phyloP scores from a whole-genome alignment of 495 filamentous ascomycete species.

The Amphirosellinia nigrospora region DNA sequence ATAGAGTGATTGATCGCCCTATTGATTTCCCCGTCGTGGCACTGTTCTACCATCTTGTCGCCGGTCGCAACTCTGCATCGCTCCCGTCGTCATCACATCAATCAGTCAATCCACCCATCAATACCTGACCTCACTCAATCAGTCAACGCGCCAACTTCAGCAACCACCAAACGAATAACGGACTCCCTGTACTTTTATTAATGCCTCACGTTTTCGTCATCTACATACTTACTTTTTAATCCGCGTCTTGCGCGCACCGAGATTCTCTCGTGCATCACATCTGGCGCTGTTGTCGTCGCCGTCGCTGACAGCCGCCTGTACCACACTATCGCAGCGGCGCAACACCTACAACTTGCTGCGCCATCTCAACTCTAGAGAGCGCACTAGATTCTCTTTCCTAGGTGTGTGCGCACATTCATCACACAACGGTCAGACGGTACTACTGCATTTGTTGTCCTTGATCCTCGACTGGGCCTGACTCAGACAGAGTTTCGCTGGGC shows the following conservation, averaged over 20 bases:
- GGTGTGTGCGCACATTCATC: background rate
- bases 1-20: conserved; percentile 26
- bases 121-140: conserved; percentile 6
- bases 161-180: background rate
- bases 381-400: background rate
- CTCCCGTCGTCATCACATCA: conserved; percentile 12
- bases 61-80: conserved; percentile 22
- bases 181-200: conserved; percentile 22
- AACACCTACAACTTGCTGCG: conserved; percentile 13
- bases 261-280: conserved; percentile 14
- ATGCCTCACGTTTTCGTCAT: background rate
- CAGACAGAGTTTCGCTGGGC: conserved; percentile 37
- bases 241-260: conserved; percentile 11
- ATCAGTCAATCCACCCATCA: conserved; percentile 2
- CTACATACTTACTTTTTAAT: conserved; percentile 23
- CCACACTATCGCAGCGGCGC: conserved; percentile 11
- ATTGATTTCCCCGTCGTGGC: conserved; percentile 22
- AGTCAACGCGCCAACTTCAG: conserved; percentile 12
- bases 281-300: conserved; percentile 2
- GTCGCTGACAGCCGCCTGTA: background rate
- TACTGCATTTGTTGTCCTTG: conserved; percentile 24
- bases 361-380: background rate
- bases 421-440: conserved; percentile 2
- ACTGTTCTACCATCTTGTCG: conserved; percentile 20
- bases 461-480: conserved; percentile 36